These are phyloP conservation scores for Parasitella parasitica DNA, from an alignment of 371 early-diverging fungal genomes.

Conservation along the genomic window DNA sequence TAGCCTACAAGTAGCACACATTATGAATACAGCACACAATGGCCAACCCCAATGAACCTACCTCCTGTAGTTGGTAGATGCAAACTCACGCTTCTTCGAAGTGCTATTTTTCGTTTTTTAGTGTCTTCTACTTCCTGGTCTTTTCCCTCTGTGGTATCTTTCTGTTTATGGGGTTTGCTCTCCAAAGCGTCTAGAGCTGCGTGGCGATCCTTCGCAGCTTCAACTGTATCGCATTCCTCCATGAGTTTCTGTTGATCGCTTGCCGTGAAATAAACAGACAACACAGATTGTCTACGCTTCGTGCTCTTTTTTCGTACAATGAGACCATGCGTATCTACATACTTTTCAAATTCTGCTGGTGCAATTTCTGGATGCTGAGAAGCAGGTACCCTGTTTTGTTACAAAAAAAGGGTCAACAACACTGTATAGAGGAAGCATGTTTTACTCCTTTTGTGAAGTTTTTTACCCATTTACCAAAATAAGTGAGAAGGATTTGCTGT, in stretches of 20 bases:
- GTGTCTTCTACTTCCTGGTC: background rate
- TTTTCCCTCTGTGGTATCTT: too few species aligned
- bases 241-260: conserved; percentile 35
- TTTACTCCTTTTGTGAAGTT: background rate
- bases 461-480: conserved; percentile 41
- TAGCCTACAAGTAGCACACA: background rate
- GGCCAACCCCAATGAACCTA: background rate
- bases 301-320: conserved; percentile 29
- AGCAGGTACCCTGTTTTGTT: conserved; percentile 54
- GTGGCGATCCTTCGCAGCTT: background rate
- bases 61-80: conserved; percentile 41
- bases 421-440: background rate
- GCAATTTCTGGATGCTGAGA: conserved; percentile 64
- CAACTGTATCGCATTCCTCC: conserved; percentile 13
- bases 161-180: background rate
- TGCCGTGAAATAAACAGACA: conserved; percentile 51
- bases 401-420: background rate
- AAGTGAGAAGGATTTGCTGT: conserved; percentile 50
- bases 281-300: conserved; percentile 47
- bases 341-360: conserved; percentile 57
- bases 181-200: background rate
- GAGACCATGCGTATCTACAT: conserved; percentile 42
- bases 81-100: conserved; percentile 52
- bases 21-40: background rate
- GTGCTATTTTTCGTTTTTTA: conserved; percentile 16